Base-by-base conservation (phyloP, 768 basidiomycete genomes). In the Leccinum olivaceopallidum region DNA sequence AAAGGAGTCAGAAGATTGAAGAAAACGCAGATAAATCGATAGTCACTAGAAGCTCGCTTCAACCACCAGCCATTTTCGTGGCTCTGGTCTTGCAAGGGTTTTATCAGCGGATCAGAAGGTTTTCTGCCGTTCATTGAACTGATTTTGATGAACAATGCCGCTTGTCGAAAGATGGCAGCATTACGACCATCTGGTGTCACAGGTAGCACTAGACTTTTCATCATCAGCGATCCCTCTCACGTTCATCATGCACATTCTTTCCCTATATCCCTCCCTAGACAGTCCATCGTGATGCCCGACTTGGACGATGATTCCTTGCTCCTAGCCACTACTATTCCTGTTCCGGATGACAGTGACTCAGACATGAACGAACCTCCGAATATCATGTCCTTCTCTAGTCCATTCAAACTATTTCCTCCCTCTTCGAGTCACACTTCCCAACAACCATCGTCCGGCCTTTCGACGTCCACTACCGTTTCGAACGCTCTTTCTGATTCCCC, bases 61-160 rank as follows among this genome's bases (percentile, higher is more conserved):
- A 85, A 71, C 93, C 94, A 95, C 94, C 94, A 95, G 7, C 84
- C 84, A 22, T 84, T 86, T 67, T 90, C 87, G 66, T 87, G 84
- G 60, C 80, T 86, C 63, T 82, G 79, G 57, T 83, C 86, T 60
- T 87, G 84, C 60, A 91, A 73, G 22, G 87, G 85, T 64, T 90
- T 86, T 66, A 92, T 75, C 67, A 94, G 74, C n/a, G 85, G 83
- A n/a, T 85, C 76, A 30, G 81, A 68, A 32, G 74, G 76, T 30
- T 76, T 73, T 56, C 77, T 80, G 63, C 81, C 82, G 56, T 82
- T 78, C 39, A 81, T 81, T 13, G 94, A 94, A 66, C 92, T 95
- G 67, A 95, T 89, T 70, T 86, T 80, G 77, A 24, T 24, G 2
- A 94, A 95, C 65, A 87, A 74, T 14, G 90, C 88, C 10, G 89